Evolutionary conservation across 2,329 filamentous ascomycete genomes (phyloP), one percentile per base, ranked within the genome.

Genomic region (Alternaria metachromatica): DNA sequence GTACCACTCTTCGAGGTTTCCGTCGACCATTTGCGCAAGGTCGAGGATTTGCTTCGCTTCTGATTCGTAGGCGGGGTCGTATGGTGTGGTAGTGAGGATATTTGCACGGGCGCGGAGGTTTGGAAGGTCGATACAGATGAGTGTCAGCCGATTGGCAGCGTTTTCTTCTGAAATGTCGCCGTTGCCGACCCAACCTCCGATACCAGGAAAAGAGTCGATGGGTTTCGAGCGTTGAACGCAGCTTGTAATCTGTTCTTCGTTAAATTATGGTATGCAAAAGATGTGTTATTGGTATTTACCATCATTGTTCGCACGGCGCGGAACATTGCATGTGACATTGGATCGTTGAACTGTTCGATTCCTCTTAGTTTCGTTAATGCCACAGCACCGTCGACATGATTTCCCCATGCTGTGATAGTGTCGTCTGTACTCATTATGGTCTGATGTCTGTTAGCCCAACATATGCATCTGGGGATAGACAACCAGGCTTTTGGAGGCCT

Each of bases 381-480:
- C 2, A 82, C 79, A 26, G 80, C 80, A 18, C 80, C 80, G 51
- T 81, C 79, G 23, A 82, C 78, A 55, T 82, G 80, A 20, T 79
- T 76, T 8, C 71, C 76, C 80, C 80, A 82, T 3, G 77, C 77
- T 5, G 71, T 73, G 20, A 80, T 79, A 2, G 76, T 77, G 45
- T 79, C 73, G 49, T 78, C 73, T 6, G 77, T 81, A 10, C 76
- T 75, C 70, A 78, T 79, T 50, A 82, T 79, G 7, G 78, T 78
- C 79, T 81, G 53, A 18, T 1, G 4, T 37, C 41, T 6, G 57
- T 77, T 51, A 77, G 74, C 58, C n/a, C 45, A 6, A 37, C 7
- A n/a, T 12, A 11, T 8, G 11, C 13, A 4, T 50, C 30, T 30
- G 50, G 54, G 58, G 45, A 45, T 28, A 51, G 59, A 61, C 66